Evolutionary conservation across 2,329 filamentous ascomycete genomes (phyloP).

Genomic region (Xylariaceae sp.): DNA sequence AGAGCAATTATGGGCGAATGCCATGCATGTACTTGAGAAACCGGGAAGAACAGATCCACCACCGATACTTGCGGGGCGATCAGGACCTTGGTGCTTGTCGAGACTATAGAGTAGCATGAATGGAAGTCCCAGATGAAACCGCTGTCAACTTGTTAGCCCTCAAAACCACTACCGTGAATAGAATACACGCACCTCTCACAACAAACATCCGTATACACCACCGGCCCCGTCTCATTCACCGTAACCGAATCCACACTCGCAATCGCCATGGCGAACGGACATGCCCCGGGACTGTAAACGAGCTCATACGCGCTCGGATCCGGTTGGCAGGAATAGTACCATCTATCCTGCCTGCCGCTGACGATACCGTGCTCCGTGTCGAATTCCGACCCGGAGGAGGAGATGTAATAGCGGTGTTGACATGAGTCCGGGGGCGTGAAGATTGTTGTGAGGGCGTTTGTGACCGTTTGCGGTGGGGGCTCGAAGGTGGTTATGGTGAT

Average conservation of each 20-base stretch:
- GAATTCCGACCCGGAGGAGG: background rate
- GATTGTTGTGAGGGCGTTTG: too few relatives aligned
- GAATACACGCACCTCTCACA: slow-evolving; percentile 2
- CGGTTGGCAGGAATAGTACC: slow-evolving; percentile 7
- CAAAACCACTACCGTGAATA: background rate
- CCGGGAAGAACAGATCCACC: background rate
- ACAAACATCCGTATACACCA: slow-evolving; percentile 6
- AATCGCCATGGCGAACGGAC: slow-evolving; percentile 4
- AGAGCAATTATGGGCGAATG: slow-evolving; percentile 1
- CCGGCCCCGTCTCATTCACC: background rate
- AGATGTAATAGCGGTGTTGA: too few relatives aligned
- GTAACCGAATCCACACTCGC: background rate
- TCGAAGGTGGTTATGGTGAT: too few relatives aligned
- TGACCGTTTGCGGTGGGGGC: too few relatives aligned
- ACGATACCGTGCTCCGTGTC: background rate
- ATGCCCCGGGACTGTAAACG: slow-evolving; percentile 7
- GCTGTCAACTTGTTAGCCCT: slow-evolving; percentile 1
- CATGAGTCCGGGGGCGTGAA: too few relatives aligned
- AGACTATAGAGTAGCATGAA: slow-evolving; percentile 14
- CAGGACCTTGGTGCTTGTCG: slow-evolving; percentile 5
- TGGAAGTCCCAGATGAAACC: slow-evolving; percentile 5
- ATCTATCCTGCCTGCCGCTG: slow-evolving; percentile 3
- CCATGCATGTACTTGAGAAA: background rate
- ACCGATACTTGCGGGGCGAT: background rate
- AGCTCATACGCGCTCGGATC: background rate